These are phyloP conservation scores for Mycena belliarum DNA, from an alignment of 768 basidiomycete species.

Conservation along the genomic window DNA sequence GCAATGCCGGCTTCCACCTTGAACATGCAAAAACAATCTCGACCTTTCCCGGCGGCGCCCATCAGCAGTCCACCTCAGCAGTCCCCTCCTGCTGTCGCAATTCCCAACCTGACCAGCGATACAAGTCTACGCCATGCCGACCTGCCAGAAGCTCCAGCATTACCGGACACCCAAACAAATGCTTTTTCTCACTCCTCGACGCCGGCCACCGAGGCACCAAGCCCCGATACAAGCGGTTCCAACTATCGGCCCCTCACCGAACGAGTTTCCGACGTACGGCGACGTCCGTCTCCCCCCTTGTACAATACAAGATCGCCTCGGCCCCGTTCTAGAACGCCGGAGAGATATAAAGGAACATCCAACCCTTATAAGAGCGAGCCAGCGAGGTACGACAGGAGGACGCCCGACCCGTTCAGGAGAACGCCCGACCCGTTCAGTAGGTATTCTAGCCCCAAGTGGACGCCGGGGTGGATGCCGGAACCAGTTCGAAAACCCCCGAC, in stretches of 20 bases:
- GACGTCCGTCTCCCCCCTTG: not conserved
- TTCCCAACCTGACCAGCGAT: not conserved
- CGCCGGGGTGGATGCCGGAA: not conserved
- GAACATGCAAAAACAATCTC: not conserved
- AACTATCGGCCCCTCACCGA: not conserved
- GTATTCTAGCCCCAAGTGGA: not conserved
- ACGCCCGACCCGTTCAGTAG: not conserved
- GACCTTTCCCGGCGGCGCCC: not conserved
- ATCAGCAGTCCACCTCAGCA: not conserved
- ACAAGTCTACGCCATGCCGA: not conserved
- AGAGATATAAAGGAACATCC: not conserved
- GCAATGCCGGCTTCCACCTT: not conserved
- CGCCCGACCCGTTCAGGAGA: not conserved
- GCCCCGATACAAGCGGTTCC: not conserved
- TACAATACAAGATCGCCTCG: not conserved
- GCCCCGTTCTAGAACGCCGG: slow-evolving; percentile 6
- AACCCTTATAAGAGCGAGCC: not conserved
- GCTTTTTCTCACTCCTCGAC: not conserved
- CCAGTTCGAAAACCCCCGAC: not conserved
- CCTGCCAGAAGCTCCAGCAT: not conserved
- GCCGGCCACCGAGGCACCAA: not conserved
- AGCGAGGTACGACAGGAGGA: not conserved
- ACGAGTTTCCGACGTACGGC: not conserved
- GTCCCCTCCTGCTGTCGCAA: not conserved
- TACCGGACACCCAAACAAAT: not conserved